Evolutionary conservation across 352 stramenopile species (phyloP).

Genomic region (Phytophthora megakarya): DNA sequence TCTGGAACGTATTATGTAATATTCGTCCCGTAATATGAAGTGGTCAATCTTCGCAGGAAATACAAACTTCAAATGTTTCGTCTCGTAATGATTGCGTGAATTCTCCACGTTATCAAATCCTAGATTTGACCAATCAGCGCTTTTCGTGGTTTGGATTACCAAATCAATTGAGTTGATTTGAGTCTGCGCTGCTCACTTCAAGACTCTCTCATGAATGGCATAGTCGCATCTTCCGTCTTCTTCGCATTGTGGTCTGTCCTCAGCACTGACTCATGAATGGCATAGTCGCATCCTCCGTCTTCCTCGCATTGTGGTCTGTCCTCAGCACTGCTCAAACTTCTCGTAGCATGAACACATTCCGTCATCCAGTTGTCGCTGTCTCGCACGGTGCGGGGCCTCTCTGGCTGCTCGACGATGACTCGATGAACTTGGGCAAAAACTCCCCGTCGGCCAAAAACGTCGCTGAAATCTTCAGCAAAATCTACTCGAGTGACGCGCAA

Average conservation of each 20-base stretch:
- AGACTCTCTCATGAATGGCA: conserved; percentile 20
- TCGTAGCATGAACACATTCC: conserved; percentile 30
- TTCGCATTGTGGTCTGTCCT: conserved; percentile 1
- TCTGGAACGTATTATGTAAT: background rate
- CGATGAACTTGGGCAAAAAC: conserved; percentile 29
- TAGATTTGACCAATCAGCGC: conserved; percentile 16
- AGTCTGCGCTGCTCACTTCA: conserved; percentile 11
- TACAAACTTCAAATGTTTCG: background rate
- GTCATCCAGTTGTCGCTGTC: conserved; percentile 43
- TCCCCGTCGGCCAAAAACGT: conserved; percentile 36
- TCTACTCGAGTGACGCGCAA: conserved; percentile 39
- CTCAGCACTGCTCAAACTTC: background rate
- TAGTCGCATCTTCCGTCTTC: conserved; percentile 14
- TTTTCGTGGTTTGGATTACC: conserved; percentile 8
- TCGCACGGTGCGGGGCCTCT: conserved; percentile 56
- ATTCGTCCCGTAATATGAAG: background rate
- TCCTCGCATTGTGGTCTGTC: conserved; percentile 10
- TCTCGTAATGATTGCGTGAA: conserved; percentile 10
- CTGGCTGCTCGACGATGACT: conserved; percentile 42
- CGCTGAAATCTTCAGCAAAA: conserved; percentile 39
- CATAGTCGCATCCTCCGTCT: conserved; percentile 6
- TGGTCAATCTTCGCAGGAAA: no score
- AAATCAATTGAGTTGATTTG: background rate
- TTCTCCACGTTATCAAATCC: conserved; percentile 24
- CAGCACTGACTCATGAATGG: background rate